These are phyloP conservation scores for Cutaneotrichosporon mucoides DNA, from an alignment of 1,284 basidiomycete species.

Conservation along the genomic window DNA sequence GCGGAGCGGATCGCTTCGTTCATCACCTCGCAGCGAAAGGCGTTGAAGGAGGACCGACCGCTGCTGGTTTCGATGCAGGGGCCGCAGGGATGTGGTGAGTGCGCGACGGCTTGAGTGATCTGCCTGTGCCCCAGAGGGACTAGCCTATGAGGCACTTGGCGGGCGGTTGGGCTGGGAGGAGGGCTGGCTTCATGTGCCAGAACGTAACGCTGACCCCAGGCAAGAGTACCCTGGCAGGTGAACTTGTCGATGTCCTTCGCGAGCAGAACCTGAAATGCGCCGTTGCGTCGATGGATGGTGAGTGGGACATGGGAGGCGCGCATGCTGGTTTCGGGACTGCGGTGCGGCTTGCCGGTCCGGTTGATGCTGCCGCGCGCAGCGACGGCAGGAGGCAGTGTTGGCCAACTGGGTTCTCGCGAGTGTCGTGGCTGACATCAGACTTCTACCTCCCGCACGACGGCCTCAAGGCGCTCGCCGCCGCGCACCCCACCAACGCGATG, in stretches of 20 bases:
- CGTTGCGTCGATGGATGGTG: slow-evolving; percentile 22
- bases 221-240: slow-evolving; percentile 20
- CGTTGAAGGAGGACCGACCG: slow-evolving; percentile 1
- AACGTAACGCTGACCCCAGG: slow-evolving; percentile 5
- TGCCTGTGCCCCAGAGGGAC: too few relatives aligned
- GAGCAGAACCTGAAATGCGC: slow-evolving; percentile 14
- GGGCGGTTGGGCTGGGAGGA: too few relatives aligned
- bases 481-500: slow-evolving; percentile 36
- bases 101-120: not conserved
- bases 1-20: slow-evolving; percentile 6
- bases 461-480: slow-evolving; percentile 26
- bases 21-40: not conserved
- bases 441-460: slow-evolving; percentile 36
- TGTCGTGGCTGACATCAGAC: slow-evolving; percentile 20
- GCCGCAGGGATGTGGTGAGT: slow-evolving; percentile 19
- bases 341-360: too few relatives aligned
- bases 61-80: slow-evolving; percentile 22
- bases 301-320: not conserved
- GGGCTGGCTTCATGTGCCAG: too few relatives aligned
- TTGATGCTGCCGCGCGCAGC: too few relatives aligned
- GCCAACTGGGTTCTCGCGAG: not conserved
- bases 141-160: too few relatives aligned
- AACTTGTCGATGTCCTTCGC: slow-evolving; percentile 11
- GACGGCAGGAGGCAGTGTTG: not conserved
- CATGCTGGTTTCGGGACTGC: too few relatives aligned